Conservation (phyloP, 2,329 filamentous ascomycete species). For the Neonectria magnoliae region DNA sequence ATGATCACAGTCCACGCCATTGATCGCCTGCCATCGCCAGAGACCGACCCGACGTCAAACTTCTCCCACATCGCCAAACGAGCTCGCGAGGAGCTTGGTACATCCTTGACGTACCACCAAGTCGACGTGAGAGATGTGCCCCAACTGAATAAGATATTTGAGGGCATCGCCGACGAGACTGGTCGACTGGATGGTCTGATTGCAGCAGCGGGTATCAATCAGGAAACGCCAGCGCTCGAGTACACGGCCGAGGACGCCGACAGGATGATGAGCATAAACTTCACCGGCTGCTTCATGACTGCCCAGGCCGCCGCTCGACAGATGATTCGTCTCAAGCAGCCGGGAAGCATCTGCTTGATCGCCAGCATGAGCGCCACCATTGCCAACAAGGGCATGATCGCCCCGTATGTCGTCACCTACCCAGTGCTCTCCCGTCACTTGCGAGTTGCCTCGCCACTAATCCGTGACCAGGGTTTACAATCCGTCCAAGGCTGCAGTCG, state of each 20-base stretch:
- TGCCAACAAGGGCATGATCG: constrained; percentile 69
- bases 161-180: constrained; percentile 73
- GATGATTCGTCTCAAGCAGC: constrained; percentile 67
- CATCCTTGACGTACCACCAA: constrained; percentile 76
- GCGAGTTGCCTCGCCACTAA: background rate
- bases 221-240: constrained; percentile 84
- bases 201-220: constrained; percentile 76
- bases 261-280: constrained; percentile 84
- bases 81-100: constrained; percentile 71
- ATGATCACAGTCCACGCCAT: constrained; percentile 69
- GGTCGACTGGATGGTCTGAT: constrained; percentile 83
- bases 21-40: constrained; percentile 68
- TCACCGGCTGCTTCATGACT: constrained; percentile 87
- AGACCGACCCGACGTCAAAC: constrained; percentile 55
- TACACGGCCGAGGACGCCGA: constrained; percentile 80
- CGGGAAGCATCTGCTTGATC: constrained; percentile 73
- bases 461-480: constrained; percentile 70
- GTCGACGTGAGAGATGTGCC: constrained; percentile 82
- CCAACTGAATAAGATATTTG: constrained; percentile 72
- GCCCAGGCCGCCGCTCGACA: constrained; percentile 88
- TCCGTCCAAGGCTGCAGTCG: constrained; percentile 77
- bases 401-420: constrained; percentile 60
- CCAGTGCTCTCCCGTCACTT: background rate
- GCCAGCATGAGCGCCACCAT: constrained; percentile 76
- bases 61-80: constrained; percentile 73